Percentiles rank a stretch among this genome's conserved stretches.
These are phyloP conservation scores for Aspergillus persii DNA, from an alignment of 2,329 filamentous ascomycete genomes.

Conservation along the genomic window DNA sequence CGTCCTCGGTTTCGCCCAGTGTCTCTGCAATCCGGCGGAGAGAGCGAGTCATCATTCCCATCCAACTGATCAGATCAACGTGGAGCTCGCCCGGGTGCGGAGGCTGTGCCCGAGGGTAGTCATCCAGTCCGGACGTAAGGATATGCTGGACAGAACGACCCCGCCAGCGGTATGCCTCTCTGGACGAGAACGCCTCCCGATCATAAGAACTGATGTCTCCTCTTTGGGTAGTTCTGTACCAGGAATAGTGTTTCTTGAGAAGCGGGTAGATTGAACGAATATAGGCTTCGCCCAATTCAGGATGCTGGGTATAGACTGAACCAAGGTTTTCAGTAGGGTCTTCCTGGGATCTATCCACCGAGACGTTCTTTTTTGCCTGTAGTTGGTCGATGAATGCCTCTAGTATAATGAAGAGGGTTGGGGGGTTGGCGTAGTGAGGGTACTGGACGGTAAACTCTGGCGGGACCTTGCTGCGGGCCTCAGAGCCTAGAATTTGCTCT, in stretches of 20 bases:
- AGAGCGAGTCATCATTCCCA: slow-evolving; percentile 92
- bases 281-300: slow-evolving; percentile 66
- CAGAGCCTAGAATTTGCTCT: slow-evolving; percentile 88
- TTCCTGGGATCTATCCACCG: slow-evolving; percentile 22
- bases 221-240: slow-evolving; percentile 89
- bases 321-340: slow-evolving; percentile 50
- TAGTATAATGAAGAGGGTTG: slow-evolving; percentile 86
- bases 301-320: slow-evolving; percentile 65
- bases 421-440: slow-evolving; percentile 95
- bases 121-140: slow-evolving; percentile 89
- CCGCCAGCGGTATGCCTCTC: slow-evolving; percentile 93
- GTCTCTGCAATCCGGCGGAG: slow-evolving; percentile 74
- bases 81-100: slow-evolving; percentile 95
- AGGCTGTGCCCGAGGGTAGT: slow-evolving; percentile 90
- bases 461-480: slow-evolving; percentile 93
- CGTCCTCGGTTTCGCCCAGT: slow-evolving; percentile 75
- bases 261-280: slow-evolving; percentile 79
- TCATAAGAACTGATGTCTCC: slow-evolving; percentile 92
- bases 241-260: slow-evolving; percentile 83
- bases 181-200: slow-evolving; percentile 80
- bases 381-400: slow-evolving; percentile 81
- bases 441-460: slow-evolving; percentile 92
- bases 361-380: slow-evolving; percentile 43
- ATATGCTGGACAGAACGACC: slow-evolving; percentile 84
- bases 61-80: slow-evolving; percentile 91